Conservation (phyloP, 257 asterid genomes). For the Sherardia arvensis region DNA sequence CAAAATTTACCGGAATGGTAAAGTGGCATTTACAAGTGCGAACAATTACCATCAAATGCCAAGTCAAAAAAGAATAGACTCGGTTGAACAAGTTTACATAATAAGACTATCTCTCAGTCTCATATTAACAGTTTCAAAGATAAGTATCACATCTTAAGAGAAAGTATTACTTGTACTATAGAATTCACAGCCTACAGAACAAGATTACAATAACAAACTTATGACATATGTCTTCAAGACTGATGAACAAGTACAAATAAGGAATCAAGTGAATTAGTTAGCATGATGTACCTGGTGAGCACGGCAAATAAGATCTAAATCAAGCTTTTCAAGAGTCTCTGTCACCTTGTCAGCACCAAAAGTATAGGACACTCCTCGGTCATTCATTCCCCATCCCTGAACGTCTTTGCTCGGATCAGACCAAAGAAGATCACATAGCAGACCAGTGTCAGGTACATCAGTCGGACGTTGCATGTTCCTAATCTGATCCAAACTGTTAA, state of each 20-base stretch:
- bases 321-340: constrained; percentile 26
- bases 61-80: not conserved
- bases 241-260: not conserved
- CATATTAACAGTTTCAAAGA: not conserved
- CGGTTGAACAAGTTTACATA: not conserved
- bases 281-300: constrained; percentile 27
- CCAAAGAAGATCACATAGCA: constrained; percentile 35
- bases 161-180: not conserved
- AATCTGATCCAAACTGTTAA: constrained; percentile 26
- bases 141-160: not conserved
- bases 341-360: constrained; percentile 35
- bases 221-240: not conserved
- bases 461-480: constrained; percentile 27
- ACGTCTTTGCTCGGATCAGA: constrained; percentile 33
- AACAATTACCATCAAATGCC: not conserved
- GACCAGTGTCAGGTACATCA: constrained; percentile 31
- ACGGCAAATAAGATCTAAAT: constrained; percentile 31
- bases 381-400: constrained; percentile 36
- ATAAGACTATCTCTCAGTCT: not conserved
- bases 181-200: not conserved
- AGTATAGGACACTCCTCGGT: constrained; percentile 31
- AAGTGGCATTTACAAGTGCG: not conserved
- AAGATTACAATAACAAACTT: not conserved
- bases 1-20: not conserved
- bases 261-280: not conserved